Evolutionary conservation across 2,329 filamentous ascomycete genomes (phyloP).

Genomic region (Exophiala sp.): DNA sequence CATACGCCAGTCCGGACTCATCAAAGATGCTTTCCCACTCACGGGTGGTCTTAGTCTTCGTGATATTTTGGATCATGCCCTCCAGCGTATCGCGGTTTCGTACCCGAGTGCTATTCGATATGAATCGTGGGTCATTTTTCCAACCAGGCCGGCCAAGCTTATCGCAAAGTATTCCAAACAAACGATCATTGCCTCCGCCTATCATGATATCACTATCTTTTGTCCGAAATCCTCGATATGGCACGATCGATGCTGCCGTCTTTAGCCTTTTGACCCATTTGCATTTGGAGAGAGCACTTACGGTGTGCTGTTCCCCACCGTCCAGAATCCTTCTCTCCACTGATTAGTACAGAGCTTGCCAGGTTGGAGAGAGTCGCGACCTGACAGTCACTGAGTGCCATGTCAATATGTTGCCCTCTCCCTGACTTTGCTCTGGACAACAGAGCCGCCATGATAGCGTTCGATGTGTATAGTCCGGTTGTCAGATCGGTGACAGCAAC

Average conservation of each 20-base stretch:
- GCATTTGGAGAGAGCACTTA: slow-evolving; percentile 82
- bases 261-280: slow-evolving; percentile 61
- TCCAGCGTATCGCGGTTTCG: no score
- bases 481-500: slow-evolving; percentile 96
- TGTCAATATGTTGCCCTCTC: slow-evolving; percentile 87
- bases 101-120: no score
- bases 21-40: no score
- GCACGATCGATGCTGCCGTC: slow-evolving; percentile 41
- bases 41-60: no score
- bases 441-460: slow-evolving; percentile 90
- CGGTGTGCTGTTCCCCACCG: slow-evolving; percentile 97
- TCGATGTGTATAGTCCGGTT: slow-evolving; percentile 90
- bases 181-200: no score
- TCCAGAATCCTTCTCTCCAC: slow-evolving; percentile 79
- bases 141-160: no score
- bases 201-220: no score
- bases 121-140: no score
- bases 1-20: no score
- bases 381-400: slow-evolving; percentile 88
- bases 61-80: no score
- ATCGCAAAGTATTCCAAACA: no score
- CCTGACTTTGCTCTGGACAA: slow-evolving; percentile 63
- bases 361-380: slow-evolving; percentile 94
- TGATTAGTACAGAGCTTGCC: slow-evolving; percentile 85
- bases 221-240: no score